phyloP scores from a whole-genome alignment of 2,329 filamentous ascomycete species.

The Teratosphaeriaceae sp. region DNA sequence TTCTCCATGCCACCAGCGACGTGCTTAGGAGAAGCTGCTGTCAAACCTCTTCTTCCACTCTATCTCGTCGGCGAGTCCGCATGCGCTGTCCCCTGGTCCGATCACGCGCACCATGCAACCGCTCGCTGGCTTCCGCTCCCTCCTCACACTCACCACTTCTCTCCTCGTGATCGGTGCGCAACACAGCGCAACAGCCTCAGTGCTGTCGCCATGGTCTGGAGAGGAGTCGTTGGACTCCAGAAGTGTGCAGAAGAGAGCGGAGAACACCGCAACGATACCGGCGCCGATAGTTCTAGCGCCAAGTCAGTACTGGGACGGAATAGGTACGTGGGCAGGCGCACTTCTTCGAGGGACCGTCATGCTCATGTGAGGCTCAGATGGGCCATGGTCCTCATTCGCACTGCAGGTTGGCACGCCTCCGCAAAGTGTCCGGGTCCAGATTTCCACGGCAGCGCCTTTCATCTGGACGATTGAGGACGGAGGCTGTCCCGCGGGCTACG shows the following conservation, averaged over 20 bases:
- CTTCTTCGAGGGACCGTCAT: not conserved
- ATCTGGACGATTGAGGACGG: slow-evolving; percentile 23
- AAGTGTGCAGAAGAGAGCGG: not conserved
- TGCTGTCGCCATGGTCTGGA: not conserved
- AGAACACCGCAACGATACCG: slow-evolving; percentile 19
- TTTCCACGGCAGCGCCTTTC: slow-evolving; percentile 26
- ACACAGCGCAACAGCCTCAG: not conserved
- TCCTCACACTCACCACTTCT: not conserved
- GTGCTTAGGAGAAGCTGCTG: not conserved
- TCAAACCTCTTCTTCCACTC: not conserved
- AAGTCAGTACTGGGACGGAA: slow-evolving; percentile 34
- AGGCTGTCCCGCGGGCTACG: slow-evolving; percentile 24
- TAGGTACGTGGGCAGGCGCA: slow-evolving; percentile 13
- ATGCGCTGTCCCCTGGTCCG: not conserved
- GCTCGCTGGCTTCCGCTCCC: not conserved
- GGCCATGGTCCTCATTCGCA: slow-evolving; percentile 32
- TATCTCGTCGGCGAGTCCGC: not conserved
- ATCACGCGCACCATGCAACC: not conserved
- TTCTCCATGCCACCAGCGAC: not conserved
- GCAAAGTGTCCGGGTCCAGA: slow-evolving; percentile 28
- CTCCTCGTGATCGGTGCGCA: not conserved
- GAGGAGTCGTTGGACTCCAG: not conserved
- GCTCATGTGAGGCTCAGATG: slow-evolving; percentile 16
- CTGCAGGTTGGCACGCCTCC: slow-evolving; percentile 28
- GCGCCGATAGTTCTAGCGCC: slow-evolving; percentile 27